Conservation (phyloP, 306 rosid species). For the Medicago lupulina region DNA sequence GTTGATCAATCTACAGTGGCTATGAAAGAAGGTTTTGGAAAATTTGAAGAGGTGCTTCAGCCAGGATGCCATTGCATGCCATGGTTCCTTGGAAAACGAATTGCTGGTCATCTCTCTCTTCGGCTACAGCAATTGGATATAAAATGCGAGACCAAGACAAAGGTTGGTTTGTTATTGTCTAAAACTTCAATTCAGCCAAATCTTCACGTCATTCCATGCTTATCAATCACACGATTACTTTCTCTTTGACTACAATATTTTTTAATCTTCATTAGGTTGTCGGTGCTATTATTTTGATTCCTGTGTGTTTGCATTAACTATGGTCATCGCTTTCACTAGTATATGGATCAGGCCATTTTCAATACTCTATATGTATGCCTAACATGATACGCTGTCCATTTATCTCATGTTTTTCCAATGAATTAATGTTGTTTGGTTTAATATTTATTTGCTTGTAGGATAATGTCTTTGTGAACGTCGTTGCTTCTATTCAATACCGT, state of each 20-base stretch:
- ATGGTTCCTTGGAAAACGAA: constrained; percentile 69
- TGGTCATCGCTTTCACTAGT: background rate
- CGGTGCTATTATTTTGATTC: background rate
- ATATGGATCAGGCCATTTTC: background rate
- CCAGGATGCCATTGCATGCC: constrained; percentile 96
- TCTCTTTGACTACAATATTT: background rate
- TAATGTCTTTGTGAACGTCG: constrained; percentile 92
- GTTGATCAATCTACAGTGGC: constrained; percentile 87
- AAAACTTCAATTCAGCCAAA: constrained; percentile 19
- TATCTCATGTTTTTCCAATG: constrained; percentile 4
- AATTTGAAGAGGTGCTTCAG: constrained; percentile 71
- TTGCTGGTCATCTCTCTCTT: constrained; percentile 83
- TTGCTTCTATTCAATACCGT: constrained; percentile 90
- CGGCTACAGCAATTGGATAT: constrained; percentile 91
- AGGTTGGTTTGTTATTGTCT: constrained; percentile 72
- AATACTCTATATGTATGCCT: constrained; percentile 2
- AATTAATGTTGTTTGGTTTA: constrained; percentile 33
- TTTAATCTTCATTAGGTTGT: background rate
- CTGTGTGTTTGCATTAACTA: background rate
- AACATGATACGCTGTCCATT: constrained; percentile 1
- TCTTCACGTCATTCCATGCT: constrained; percentile 18
- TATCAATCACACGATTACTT: background rate
- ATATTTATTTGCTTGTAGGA: constrained; percentile 60
- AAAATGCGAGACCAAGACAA: constrained; percentile 88
- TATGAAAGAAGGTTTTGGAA: constrained; percentile 78